Evolutionary conservation across 2,329 filamentous ascomycete species (phyloP).

Genomic region (Botrytis fabae): DNA sequence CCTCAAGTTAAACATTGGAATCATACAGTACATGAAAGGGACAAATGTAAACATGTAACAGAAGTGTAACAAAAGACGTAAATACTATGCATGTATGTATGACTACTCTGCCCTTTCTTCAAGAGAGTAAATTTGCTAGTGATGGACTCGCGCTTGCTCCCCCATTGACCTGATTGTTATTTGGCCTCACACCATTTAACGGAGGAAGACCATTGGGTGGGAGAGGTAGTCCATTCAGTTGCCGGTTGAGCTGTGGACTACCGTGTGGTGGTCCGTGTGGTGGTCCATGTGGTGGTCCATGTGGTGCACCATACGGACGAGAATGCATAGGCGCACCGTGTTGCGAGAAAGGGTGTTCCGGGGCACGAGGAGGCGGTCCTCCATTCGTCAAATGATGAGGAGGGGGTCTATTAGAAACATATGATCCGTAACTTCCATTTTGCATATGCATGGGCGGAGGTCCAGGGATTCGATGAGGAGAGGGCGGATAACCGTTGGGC

Average conservation of each 20-base stretch:
- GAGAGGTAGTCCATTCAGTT: constrained; percentile 31
- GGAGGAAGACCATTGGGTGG: constrained; percentile 36
- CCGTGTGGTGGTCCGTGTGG: constrained; percentile 35
- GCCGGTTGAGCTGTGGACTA: constrained; percentile 38
- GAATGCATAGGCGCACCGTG: constrained; percentile 47
- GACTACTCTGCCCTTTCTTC: constrained; percentile 23
- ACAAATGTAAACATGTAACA: constrained; percentile 40
- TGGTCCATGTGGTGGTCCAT: constrained; percentile 32
- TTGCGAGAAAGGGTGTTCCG: constrained; percentile 51
- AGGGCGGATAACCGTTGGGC: constrained; percentile 46
- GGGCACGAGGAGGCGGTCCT: constrained; percentile 44
- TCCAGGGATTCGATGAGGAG: constrained; percentile 33
- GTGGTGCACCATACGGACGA: constrained; percentile 43
- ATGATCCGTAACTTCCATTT: constrained; percentile 37
- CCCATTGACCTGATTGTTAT: constrained; percentile 51
- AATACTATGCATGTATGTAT: not conserved
- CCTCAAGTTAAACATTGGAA: constrained; percentile 9
- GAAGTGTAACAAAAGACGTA: not conserved
- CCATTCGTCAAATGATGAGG: constrained; percentile 42
- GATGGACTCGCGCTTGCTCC: constrained; percentile 79
- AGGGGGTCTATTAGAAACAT: constrained; percentile 38
- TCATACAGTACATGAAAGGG: constrained; percentile 43
- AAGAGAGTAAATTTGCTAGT: constrained; percentile 71
- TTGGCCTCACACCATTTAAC: constrained; percentile 39
- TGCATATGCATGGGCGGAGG: constrained; percentile 34